Evolutionary conservation across 768 basidiomycete species (phyloP).

Genomic region (Mycena indigotica): DNA sequence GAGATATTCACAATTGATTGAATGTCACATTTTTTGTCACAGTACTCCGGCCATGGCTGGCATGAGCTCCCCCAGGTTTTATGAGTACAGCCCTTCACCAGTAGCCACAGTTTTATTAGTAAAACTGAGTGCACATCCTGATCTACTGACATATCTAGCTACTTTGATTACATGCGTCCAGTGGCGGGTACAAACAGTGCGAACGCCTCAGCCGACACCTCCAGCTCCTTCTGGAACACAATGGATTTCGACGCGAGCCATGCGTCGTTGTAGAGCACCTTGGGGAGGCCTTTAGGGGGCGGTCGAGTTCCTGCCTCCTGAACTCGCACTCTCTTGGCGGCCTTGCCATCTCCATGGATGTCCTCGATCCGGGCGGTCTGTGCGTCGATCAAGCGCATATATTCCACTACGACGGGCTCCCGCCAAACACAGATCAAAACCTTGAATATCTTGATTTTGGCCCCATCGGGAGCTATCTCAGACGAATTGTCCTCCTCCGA

Average conservation of each 20-base stretch:
- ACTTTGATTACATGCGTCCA: conserved; percentile 1
- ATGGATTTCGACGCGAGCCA: conserved; percentile 9
- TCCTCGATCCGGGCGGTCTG: not conserved
- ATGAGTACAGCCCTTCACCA: not conserved
- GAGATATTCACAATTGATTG: too few species aligned
- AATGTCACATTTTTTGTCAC: not conserved
- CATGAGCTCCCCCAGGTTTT: not conserved
- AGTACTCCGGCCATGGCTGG: not conserved
- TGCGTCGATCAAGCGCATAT: conserved; percentile 10
- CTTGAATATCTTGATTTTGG: not conserved
- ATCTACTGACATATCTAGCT: not conserved
- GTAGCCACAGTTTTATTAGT: not conserved
- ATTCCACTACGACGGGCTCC: conserved; percentile 1
- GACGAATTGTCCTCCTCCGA: conserved; percentile 18
- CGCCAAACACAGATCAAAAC: conserved; percentile 16
- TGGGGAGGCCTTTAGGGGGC: conserved; percentile 1
- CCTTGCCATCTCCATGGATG: not conserved
- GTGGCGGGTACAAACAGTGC: conserved; percentile 12
- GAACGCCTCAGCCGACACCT: conserved; percentile 18
- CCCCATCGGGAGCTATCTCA: not conserved
- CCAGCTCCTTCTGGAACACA: conserved; percentile 4
- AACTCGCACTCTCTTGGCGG: not conserved
- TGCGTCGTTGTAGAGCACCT: conserved; percentile 2
- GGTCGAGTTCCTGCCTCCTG: not conserved
- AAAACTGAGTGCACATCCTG: not conserved